Base-by-base conservation (phyloP, 352 stramenopile species). In the Phytophthora ramorum region DNA sequence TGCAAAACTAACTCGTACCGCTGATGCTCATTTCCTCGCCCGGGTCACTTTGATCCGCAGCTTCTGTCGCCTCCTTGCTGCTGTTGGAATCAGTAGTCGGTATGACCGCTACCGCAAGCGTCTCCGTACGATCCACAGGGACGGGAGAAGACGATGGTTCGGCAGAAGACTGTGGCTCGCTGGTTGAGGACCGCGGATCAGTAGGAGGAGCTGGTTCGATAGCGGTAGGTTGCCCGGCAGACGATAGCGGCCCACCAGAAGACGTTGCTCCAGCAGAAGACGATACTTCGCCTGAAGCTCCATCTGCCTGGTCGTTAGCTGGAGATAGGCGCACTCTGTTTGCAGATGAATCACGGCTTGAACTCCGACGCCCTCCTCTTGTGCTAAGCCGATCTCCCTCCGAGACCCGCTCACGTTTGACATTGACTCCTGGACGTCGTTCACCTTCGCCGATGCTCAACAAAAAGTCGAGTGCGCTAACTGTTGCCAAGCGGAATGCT, bases 391-490 rank as follows among this genome's bases (percentile, higher is more conserved):
- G 38, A 45, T 46, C 34, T n/a, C 37, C 14, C 3, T 63, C 55
- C 13, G 57, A 20, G 1, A 35, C 9, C 5, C 55, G 57, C 22
- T 63, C 40, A 24, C 26, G 50, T 30, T 54, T 63, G 5, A 59
- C 13, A 65, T 66, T 34, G 3, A 9, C 26, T 45, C 43, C 43
- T 24, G n/a, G 58, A 61, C 47, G 59, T 37, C 49, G 26, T 1
- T 24, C 24, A 35, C 57, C 45, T 59, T 30, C 40, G 20, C 62
- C 57, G 24, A 55, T 58, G 8, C 45, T 63, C 22, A 76, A 24
- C n/a, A 91, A 9, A 44, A 90, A 89, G 19, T 71, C 48, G 22
- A 83, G 70, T 3, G 80, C 71, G n/a, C 71, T 76, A 4, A 73
- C 48, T 0, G 72, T 71, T 2, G 81, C 85, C 9, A 82, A 40